A percentile compares a stretch with the other conserved stretches of the same genome.
These are phyloP conservation scores for Articulospora tetracladia DNA, from an alignment of 495 filamentous ascomycete genomes.

Conservation along the genomic window DNA sequence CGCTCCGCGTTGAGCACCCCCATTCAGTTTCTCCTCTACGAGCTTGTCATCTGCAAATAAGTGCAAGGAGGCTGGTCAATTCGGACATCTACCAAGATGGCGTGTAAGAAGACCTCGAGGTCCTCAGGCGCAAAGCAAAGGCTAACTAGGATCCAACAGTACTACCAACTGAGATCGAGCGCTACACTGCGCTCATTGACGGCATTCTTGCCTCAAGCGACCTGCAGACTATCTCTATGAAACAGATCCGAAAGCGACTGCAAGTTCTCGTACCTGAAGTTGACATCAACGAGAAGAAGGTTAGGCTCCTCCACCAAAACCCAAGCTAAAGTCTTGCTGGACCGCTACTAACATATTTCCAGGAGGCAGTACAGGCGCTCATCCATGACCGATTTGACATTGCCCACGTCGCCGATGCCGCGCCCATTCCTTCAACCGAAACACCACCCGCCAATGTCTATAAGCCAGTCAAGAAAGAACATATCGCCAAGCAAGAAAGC, in stretches of 20 bases:
- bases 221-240: slow-evolving; percentile 85
- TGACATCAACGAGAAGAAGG: slow-evolving; percentile 87
- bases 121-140: background rate
- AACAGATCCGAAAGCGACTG: slow-evolving; percentile 84
- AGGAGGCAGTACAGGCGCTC: slow-evolving; percentile 77
- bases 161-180: slow-evolving; percentile 26
- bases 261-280: slow-evolving; percentile 62
- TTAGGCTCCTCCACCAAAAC: slow-evolving; percentile 30
- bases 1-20: background rate
- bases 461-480: slow-evolving; percentile 14
- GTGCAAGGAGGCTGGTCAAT: background rate
- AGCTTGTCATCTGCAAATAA: background rate
- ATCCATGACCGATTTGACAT: slow-evolving; percentile 92
- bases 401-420: slow-evolving; percentile 45
- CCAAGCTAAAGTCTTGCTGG: background rate
- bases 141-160: slow-evolving; percentile 2
- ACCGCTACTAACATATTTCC: background rate
- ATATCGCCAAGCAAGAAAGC: slow-evolving; percentile 25
- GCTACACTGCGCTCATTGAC: slow-evolving; percentile 86
- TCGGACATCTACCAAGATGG: background rate
- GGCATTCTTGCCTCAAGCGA: slow-evolving; percentile 79
- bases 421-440: slow-evolving; percentile 31
- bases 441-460: slow-evolving; percentile 27
- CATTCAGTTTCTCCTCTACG: background rate
- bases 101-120: background rate